Percentiles rank a stretch among this genome's conserved stretches.
These are phyloP conservation scores for Cerioporus squamosus DNA, from an alignment of 1,284 basidiomycete genomes.

Conservation along the genomic window DNA sequence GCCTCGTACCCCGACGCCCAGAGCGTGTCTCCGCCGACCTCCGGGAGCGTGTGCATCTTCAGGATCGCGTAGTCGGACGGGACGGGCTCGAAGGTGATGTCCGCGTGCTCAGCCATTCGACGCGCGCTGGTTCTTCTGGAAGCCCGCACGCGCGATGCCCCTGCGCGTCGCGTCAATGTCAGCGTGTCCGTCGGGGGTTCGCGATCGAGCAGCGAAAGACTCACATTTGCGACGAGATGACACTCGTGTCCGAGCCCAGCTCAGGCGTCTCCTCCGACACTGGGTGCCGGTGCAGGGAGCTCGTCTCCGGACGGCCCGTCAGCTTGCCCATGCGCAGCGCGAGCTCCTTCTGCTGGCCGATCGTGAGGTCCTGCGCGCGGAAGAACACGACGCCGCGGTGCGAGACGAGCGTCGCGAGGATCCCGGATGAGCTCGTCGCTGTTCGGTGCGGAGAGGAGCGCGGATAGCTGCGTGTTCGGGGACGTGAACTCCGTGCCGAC, in stretches of 20 bases:
- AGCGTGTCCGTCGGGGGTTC: too few relatives aligned
- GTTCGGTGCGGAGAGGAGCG: constrained; percentile 42
- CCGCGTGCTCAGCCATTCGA: constrained; percentile 58
- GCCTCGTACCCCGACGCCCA: constrained; percentile 63
- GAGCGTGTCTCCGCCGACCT: constrained; percentile 42
- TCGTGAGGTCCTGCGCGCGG: constrained; percentile 53
- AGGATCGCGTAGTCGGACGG: constrained; percentile 72
- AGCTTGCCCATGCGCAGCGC: constrained; percentile 55
- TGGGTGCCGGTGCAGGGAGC: constrained; percentile 68
- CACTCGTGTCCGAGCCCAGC: constrained; percentile 51
- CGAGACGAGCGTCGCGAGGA: constrained; percentile 60
- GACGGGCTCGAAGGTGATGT: constrained; percentile 74
- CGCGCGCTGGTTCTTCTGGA: constrained; percentile 34
- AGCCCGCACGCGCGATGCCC: constrained; percentile 44
- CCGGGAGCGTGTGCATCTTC: constrained; percentile 62
- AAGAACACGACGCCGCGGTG: constrained; percentile 79
- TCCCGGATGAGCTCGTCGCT: constrained; percentile 48
- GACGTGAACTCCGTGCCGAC: constrained; percentile 35
- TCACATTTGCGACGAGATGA: constrained; percentile 46
- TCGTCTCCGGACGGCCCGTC: constrained; percentile 58
- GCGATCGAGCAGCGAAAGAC: background rate
- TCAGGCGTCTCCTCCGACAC: constrained; percentile 56
- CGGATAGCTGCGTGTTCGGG: constrained; percentile 40
- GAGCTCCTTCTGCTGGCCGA: constrained; percentile 50
- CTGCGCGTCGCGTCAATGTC: constrained; percentile 28